Percentiles rank a stretch among this genome's conserved stretches.
Evolutionary conservation across 1,284 basidiomycete genomes (phyloP).

Genomic region (Xerocomus cyaneibrunnescens): DNA sequence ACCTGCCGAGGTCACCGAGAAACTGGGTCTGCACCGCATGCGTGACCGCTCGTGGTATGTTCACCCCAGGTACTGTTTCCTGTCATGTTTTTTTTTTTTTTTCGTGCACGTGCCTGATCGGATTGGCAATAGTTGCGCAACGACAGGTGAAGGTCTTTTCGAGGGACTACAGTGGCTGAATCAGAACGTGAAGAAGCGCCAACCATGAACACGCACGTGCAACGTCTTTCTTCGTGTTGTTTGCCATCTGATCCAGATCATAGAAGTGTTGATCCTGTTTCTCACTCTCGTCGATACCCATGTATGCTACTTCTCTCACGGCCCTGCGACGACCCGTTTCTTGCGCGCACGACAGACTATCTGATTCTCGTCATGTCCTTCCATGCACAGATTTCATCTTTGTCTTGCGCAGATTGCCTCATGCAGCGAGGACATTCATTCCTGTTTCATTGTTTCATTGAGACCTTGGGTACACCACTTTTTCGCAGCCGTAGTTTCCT

Average conservation of each 20-base stretch:
- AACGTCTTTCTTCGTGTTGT: slow-evolving; percentile 10
- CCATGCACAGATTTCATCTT: slow-evolving; percentile 11
- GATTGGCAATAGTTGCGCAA: slow-evolving; percentile 71
- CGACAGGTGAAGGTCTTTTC: slow-evolving; percentile 92
- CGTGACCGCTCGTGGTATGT: slow-evolving; percentile 99
- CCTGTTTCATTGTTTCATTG: slow-evolving; percentile 14
- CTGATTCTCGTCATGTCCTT: slow-evolving; percentile 34
- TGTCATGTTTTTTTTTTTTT: neutral
- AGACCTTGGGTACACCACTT: slow-evolving; percentile 15
- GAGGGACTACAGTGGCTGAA: slow-evolving; percentile 96
- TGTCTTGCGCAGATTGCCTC: slow-evolving; percentile 24
- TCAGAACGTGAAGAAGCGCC: slow-evolving; percentile 92
- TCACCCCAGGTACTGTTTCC: slow-evolving; percentile 83
- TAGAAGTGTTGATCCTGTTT: slow-evolving; percentile 13
- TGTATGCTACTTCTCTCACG: slow-evolving; percentile 38
- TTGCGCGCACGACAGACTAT: slow-evolving; percentile 39
- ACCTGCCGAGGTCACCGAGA: slow-evolving; percentile 98
- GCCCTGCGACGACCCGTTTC: slow-evolving; percentile 32
- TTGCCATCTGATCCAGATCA: slow-evolving; percentile 23
- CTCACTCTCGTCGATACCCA: slow-evolving; percentile 34
- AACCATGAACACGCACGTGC: slow-evolving; percentile 48
- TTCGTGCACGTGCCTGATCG: slow-evolving; percentile 12
- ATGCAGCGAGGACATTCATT: slow-evolving; percentile 19
- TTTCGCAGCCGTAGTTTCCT: slow-evolving; percentile 19
- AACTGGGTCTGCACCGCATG: slow-evolving; percentile 94